Evolutionary conservation across 108 stramenopile genomes (phyloP).

Genomic region (Conticribra guillardii): DNA sequence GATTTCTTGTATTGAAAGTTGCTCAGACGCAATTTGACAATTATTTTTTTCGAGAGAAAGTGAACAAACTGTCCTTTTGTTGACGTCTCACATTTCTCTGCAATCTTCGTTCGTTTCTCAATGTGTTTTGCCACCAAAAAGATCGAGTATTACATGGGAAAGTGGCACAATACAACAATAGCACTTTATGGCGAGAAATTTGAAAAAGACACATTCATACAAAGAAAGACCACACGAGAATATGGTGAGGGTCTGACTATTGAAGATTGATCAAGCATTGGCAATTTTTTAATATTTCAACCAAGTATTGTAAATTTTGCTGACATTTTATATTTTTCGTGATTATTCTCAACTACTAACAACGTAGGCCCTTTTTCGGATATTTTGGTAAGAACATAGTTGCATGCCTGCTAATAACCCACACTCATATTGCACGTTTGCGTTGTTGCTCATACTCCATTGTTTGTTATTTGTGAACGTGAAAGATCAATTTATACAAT

Average conservation of each 20-base stretch:
- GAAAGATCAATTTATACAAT: slow-evolving; percentile 40
- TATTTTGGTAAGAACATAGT: slow-evolving; percentile 26
- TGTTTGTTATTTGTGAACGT: too few species aligned
- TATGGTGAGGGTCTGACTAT: slow-evolving; percentile 31
- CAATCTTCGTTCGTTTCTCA: too few species aligned
- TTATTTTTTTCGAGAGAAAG: too few species aligned
- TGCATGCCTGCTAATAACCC: too few species aligned
- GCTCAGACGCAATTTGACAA: too few species aligned
- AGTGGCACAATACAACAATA: slow-evolving; percentile 40
- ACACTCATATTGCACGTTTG: too few species aligned
- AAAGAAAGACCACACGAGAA: slow-evolving; percentile 44
- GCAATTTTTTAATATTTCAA: neutral
- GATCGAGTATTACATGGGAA: slow-evolving; percentile 52
- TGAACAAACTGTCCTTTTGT: neutral
- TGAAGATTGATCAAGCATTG: neutral
- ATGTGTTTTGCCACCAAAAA: too few species aligned
- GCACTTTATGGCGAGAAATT: slow-evolving; percentile 42
- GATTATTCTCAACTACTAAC: neutral
- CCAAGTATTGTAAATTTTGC: neutral
- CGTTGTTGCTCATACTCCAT: too few species aligned
- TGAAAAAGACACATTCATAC: slow-evolving; percentile 33
- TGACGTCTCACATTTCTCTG: too few species aligned
- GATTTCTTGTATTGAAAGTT: too few species aligned
- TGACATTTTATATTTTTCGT: neutral
- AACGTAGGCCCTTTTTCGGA: slow-evolving; percentile 27